Evolutionary conservation across 345 rosid species (phyloP).

Genomic region (Boechera retrofracta): DNA sequence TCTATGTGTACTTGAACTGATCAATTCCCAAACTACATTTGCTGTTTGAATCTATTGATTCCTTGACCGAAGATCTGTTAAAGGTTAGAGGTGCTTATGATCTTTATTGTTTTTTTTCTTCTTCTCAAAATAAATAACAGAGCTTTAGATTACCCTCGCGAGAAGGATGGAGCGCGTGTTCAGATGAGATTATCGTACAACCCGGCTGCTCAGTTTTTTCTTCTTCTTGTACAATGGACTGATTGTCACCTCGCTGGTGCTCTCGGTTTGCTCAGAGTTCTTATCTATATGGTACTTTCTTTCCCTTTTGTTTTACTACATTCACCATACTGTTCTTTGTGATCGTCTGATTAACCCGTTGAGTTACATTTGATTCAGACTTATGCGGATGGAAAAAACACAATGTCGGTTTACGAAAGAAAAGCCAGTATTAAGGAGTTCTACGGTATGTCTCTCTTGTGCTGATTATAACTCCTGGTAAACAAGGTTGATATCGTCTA

Average conservation of each 20-base stretch:
- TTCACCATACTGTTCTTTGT: slow-evolving; percentile 2
- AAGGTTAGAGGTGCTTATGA: neutral
- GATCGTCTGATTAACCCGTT: slow-evolving; percentile 23
- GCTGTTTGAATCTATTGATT: neutral
- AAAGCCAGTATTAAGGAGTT: slow-evolving; percentile 83
- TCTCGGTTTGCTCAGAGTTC: slow-evolving; percentile 87
- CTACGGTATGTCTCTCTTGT: slow-evolving; percentile 54
- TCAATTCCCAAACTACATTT: slow-evolving; percentile 1
- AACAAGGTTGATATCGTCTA: neutral
- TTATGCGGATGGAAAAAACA: slow-evolving; percentile 82
- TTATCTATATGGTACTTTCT: slow-evolving; percentile 66
- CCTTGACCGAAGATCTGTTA: neutral
- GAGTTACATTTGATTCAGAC: slow-evolving; percentile 55
- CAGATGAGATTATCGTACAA: slow-evolving; percentile 96
- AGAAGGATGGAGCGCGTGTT: slow-evolving; percentile 78
- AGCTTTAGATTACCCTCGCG: slow-evolving; percentile 81
- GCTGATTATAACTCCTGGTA: neutral
- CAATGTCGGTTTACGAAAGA: slow-evolving; percentile 85
- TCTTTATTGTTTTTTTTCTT: neutral
- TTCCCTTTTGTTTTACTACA: slow-evolving; percentile 3
- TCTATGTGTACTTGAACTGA: too few relatives aligned
- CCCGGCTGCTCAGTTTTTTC: slow-evolving; percentile 84
- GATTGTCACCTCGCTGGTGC: slow-evolving; percentile 93
- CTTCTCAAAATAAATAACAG: slow-evolving; percentile 46
- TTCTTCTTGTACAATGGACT: slow-evolving; percentile 96